Evolutionary conservation across 2,329 filamentous ascomycete species (phyloP).

Genomic region (Exophiala spinifera): DNA sequence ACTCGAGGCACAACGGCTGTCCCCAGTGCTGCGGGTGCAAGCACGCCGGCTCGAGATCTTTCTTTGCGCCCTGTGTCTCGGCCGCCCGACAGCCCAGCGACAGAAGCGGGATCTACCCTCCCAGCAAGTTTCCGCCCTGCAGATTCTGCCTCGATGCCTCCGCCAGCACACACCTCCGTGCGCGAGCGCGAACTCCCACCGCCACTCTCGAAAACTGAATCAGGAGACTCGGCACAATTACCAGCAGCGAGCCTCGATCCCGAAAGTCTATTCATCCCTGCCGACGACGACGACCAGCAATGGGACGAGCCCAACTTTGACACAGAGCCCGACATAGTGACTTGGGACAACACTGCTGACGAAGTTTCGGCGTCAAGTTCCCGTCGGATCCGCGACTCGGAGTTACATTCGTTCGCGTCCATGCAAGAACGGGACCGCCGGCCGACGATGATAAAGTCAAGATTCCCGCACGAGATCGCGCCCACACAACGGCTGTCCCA

Average conservation of each 20-base stretch:
- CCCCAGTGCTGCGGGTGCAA: slow-evolving; percentile 40
- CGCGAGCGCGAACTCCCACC: slow-evolving; percentile 9
- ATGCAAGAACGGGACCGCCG: slow-evolving; percentile 15
- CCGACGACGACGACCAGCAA: slow-evolving; percentile 51
- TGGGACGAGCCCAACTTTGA: slow-evolving; percentile 60
- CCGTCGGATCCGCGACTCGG: slow-evolving; percentile 36
- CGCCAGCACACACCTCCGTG: slow-evolving; percentile 23
- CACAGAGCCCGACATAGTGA: slow-evolving; percentile 44
- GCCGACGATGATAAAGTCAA: slow-evolving; percentile 12
- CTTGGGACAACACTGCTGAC: slow-evolving; percentile 58
- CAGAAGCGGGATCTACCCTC: slow-evolving; percentile 13
- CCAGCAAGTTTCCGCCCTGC: slow-evolving; percentile 4
- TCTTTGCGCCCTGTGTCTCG: slow-evolving; percentile 41
- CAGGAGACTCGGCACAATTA: slow-evolving; percentile 30
- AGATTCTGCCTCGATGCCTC: slow-evolving; percentile 24
- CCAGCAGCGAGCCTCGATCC: slow-evolving; percentile 48
- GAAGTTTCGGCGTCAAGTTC: slow-evolving; percentile 46
- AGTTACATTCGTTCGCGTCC: slow-evolving; percentile 29
- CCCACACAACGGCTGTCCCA: slow-evolving; percentile 51
- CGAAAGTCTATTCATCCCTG: slow-evolving; percentile 60
- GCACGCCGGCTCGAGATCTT: slow-evolving; percentile 36
- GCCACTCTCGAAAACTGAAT: slow-evolving; percentile 23
- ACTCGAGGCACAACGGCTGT: slow-evolving; percentile 55
- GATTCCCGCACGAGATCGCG: slow-evolving; percentile 35
- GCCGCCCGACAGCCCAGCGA: slow-evolving; percentile 17